Evolutionary conservation across 2,329 filamentous ascomycete genomes (phyloP).

Genomic region (Cladophialophora psammophila): DNA sequence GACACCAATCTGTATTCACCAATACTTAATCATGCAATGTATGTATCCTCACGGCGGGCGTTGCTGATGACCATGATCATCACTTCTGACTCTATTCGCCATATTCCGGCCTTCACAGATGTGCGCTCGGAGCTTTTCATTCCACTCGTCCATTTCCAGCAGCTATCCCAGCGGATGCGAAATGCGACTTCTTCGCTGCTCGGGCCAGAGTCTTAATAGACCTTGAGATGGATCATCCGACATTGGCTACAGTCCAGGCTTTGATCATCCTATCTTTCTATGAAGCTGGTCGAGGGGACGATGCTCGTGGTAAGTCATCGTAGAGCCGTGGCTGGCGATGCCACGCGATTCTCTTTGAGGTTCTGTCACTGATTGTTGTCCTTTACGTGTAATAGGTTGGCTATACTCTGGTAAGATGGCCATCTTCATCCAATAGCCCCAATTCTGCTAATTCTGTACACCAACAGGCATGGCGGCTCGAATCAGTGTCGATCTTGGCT

Average conservation of each 20-base stretch:
- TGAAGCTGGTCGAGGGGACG: neutral
- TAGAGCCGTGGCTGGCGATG: neutral
- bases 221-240: neutral
- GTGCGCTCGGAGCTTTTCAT: neutral
- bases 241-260: neutral
- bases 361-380: neutral
- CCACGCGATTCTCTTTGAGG: neutral
- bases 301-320: neutral
- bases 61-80: neutral
- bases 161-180: neutral
- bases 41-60: neutral
- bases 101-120: neutral
- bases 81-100: too few relatives aligned
- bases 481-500: neutral
- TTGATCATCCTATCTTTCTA: neutral
- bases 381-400: neutral
- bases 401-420: neutral
- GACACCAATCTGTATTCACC: conserved; percentile 2
- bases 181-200: neutral
- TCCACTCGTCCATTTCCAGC: neutral
- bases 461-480: neutral
- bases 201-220: neutral
- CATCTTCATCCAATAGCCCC: neutral
- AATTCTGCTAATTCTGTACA: neutral
- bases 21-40: neutral